Conservation (phyloP, 768 basidiomycete species). For the Gymnopilus dilepis region DNA sequence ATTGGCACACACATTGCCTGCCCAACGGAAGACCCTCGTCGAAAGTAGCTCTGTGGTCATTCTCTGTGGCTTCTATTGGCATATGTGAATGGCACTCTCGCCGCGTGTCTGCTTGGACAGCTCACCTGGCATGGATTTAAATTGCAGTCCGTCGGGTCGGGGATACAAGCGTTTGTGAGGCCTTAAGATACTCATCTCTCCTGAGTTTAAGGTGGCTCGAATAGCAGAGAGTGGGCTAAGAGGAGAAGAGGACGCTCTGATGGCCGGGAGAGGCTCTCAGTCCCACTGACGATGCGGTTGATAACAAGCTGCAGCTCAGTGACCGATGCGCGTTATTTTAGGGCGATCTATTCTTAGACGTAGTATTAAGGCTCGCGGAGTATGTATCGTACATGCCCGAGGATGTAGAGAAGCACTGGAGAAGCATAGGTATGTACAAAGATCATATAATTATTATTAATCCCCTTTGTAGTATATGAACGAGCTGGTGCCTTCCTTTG, state of each 20-base stretch:
- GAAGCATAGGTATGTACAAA: too few relatives aligned
- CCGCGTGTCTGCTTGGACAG: too few relatives aligned
- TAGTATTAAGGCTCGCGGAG: neutral
- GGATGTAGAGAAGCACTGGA: too few relatives aligned
- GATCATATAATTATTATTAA: too few relatives aligned
- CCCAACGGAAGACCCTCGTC: neutral
- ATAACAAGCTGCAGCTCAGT: too few relatives aligned
- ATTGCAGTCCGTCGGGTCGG: neutral
- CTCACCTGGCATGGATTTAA: neutral
- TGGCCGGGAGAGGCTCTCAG: too few relatives aligned
- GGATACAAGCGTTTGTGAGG: neutral
- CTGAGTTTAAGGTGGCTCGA: neutral
- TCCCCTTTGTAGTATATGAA: conserved; percentile 14
- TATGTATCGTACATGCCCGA: too few relatives aligned
- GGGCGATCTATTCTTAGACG: neutral
- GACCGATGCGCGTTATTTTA: too few relatives aligned
- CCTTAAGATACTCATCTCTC: neutral
- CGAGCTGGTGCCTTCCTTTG: conserved; percentile 12
- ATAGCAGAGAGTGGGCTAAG: neutral
- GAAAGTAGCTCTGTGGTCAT: neutral
- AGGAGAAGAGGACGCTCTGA: too few relatives aligned
- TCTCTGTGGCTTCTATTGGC: neutral
- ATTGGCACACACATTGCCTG: neutral
- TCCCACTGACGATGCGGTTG: too few relatives aligned
- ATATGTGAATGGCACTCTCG: neutral